Base-by-base conservation (phyloP, 1,284 basidiomycete species). In the Tremellales sp. region DNA sequence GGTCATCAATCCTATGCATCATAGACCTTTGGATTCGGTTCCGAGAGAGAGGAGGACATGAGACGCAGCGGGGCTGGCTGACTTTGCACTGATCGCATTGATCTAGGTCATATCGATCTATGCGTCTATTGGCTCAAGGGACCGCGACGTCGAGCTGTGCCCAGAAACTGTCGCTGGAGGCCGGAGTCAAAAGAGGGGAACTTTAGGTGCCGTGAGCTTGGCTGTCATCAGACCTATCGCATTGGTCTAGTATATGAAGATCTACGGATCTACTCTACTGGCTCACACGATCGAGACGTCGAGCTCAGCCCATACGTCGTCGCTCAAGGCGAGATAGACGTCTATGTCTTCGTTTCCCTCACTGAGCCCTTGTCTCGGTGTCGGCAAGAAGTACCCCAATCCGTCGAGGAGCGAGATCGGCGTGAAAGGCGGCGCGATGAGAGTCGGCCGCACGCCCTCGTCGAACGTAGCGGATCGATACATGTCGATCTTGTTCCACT, bases 351-450 rank as follows among this genome's bases (percentile, higher is more conserved):
- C 52, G 17, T 37, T 41, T 12, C 51, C 53, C 8, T 27, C 29
- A 1, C 42, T 19, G n/a, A n/a, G n/a, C 41, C 29, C 36, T 35
- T 35, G 15, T 51, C 42, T n/a, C n/a, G n/a, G n/a, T 8, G 56
- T 46, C 10, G 56, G 54, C 37, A 61, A 43, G 11, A 50, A 44
- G 43, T 52, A 54, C 8, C 44, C 53, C 42, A 58, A 29, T 17
- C 58, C 61, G 44, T 62, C 61, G 7, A 57, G 29, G 17, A 57
- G 51, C 26, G 53, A 58, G 15, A 60, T 51, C 5, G 43, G 17
- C 3, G 54, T 58, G 42, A 60, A 62, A 2, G 61, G 61, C 19
- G 59, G 52, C 13, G 51, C 48, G 10, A 60, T 54, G 19, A 62
- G 26, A 10, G 41, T 37, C 12, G 60, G 61, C 22, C 41, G 12